phyloP scores from a whole-genome alignment of 345 rosid species.

The Syzygium aqueum region DNA sequence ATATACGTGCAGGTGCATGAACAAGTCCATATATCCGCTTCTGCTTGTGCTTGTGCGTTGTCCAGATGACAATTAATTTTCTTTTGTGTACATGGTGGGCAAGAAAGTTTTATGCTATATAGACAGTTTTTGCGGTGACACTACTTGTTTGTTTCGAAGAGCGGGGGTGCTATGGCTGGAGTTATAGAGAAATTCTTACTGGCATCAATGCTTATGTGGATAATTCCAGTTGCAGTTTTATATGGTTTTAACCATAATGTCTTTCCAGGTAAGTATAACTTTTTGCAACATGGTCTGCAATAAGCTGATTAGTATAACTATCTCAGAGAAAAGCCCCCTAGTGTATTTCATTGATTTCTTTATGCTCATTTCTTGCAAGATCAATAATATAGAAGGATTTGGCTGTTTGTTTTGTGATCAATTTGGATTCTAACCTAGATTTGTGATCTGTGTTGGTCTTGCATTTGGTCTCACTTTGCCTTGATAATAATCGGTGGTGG shows the following conservation, averaged over 20 bases:
- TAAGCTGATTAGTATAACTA: not conserved
- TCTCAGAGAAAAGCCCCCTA: not conserved
- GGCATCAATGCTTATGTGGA: constrained; percentile 85
- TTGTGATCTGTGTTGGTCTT: not conserved
- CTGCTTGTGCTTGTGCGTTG: not conserved
- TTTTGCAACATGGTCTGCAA: not conserved
- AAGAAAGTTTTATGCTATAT: not conserved
- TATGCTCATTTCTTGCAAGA: not conserved
- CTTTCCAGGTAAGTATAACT: constrained; percentile 54
- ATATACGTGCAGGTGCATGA: too few relatives aligned
- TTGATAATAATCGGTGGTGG: not conserved
- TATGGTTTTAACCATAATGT: constrained; percentile 64
- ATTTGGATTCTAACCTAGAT: not conserved
- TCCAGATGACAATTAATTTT: not conserved
- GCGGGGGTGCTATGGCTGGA: constrained; percentile 30
- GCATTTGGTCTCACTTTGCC: not conserved
- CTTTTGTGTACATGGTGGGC: not conserved
- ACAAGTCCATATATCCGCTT: not conserved
- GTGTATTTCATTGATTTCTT: not conserved
- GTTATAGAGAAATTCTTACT: constrained; percentile 62
- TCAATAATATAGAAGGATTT: not conserved
- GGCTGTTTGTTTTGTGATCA: not conserved
- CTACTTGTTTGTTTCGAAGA: not conserved
- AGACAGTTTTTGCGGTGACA: not conserved
- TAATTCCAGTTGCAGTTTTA: constrained; percentile 55